phyloP scores from a whole-genome alignment of 2,329 filamentous ascomycete species.

The Mycocentrospora acerina region DNA sequence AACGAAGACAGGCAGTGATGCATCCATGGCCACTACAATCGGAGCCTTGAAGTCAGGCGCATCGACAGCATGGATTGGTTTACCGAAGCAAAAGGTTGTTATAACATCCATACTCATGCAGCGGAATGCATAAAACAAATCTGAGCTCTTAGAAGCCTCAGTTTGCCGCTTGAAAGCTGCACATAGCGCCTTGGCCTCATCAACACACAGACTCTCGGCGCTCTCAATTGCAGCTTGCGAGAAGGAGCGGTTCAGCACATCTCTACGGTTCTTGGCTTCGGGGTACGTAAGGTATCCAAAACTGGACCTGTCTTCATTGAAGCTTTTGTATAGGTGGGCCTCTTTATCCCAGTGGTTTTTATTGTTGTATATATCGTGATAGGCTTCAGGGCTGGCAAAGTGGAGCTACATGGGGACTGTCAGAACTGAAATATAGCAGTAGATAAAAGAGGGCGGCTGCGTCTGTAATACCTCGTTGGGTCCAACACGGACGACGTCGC shows the following conservation, averaged over 20 bases:
- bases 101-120: conserved; percentile 31
- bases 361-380: conserved; percentile 48
- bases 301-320: conserved; percentile 46
- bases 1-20: conserved; percentile 35
- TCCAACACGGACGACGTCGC: conserved; percentile 29
- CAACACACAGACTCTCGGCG: conserved; percentile 40
- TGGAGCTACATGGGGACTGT: conserved; percentile 40
- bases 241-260: conserved; percentile 47
- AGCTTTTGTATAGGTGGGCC: conserved; percentile 40
- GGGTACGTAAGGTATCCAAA: conserved; percentile 46
- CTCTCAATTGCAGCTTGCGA: conserved; percentile 42
- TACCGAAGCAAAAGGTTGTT: conserved; percentile 45
- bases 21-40: conserved; percentile 47
- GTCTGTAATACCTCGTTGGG: conserved; percentile 30
- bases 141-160: conserved; percentile 15
- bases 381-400: conserved; percentile 46
- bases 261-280: conserved; percentile 45
- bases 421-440: conserved; percentile 2
- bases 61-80: conserved; percentile 42
- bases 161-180: conserved; percentile 29
- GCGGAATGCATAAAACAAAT: conserved; percentile 31
- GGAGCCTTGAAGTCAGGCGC: conserved; percentile 45
- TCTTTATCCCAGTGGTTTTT: conserved; percentile 49
- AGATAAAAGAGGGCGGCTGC: neutral
- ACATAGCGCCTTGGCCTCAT: conserved; percentile 39